Evolutionary conservation across 2,329 filamentous ascomycete genomes (phyloP).

Genomic region (Alternaria solani): DNA sequence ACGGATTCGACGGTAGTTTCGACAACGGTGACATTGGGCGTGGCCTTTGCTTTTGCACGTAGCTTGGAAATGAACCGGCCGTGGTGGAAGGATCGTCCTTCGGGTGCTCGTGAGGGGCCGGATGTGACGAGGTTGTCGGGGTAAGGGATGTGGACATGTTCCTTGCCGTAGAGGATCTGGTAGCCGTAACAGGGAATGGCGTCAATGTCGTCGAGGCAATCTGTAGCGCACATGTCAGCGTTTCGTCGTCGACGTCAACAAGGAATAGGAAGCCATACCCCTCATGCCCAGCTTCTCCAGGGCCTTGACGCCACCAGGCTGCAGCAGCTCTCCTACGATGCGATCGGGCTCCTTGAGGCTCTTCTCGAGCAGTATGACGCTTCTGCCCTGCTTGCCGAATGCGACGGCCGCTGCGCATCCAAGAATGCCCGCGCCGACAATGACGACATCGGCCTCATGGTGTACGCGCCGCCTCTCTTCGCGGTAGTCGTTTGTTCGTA

Average conservation of each 20-base stretch:
- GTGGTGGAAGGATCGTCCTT: constrained; percentile 90
- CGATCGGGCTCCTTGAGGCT: constrained; percentile 92
- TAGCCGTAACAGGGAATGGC: constrained; percentile 84
- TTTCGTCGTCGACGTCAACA: background rate
- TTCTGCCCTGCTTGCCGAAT: constrained; percentile 86
- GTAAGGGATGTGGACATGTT: constrained; percentile 79
- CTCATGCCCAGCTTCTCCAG: constrained; percentile 80
- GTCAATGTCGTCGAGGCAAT: constrained; percentile 90
- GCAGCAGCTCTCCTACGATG: constrained; percentile 93
- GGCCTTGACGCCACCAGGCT: constrained; percentile 87
- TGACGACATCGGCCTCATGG: constrained; percentile 80
- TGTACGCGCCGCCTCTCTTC: constrained; percentile 61
- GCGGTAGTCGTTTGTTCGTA: constrained; percentile 31
- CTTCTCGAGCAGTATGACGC: constrained; percentile 86
- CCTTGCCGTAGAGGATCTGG: constrained; percentile 81
- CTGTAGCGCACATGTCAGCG: constrained; percentile 40
- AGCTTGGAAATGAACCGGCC: constrained; percentile 89
- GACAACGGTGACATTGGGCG: constrained; percentile 86
- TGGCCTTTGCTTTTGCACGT: constrained; percentile 74
- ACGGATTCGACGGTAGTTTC: constrained; percentile 86
- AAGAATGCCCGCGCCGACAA: constrained; percentile 90
- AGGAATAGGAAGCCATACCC: constrained; percentile 19
- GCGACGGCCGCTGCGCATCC: constrained; percentile 87
- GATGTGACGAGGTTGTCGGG: constrained; percentile 64
- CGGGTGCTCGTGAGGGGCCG: constrained; percentile 57